Conservation (phyloP, 495 filamentous ascomycete species). For the Hyaloscypha hepaticicola region DNA sequence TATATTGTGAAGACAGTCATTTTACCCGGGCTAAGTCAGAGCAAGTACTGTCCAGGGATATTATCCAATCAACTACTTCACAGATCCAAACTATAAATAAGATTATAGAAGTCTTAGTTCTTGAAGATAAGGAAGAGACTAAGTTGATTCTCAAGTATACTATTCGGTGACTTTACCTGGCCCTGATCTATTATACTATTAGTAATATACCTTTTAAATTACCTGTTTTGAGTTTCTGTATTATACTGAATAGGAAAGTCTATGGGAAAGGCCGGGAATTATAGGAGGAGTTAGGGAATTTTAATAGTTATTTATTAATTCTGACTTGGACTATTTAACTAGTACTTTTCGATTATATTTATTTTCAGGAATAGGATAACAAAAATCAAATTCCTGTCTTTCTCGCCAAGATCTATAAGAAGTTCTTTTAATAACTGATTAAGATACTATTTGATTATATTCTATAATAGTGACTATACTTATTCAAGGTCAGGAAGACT, state of each 20-base stretch:
- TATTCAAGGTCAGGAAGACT: no score
- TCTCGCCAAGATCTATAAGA: conserved; percentile 23
- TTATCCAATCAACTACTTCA: conserved; percentile 12
- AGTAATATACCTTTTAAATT: conserved; percentile 15
- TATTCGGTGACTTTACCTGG: conserved; percentile 20
- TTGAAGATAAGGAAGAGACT: no score
- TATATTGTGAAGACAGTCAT: conserved; percentile 5
- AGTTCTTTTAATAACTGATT: no score
- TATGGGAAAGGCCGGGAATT: conserved; percentile 8
- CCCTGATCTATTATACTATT: conserved; percentile 22
- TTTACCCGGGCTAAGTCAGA: conserved; percentile 1
- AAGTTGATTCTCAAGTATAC: conserved; percentile 17
- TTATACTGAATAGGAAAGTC: conserved; percentile 18
- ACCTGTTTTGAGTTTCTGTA: conserved; percentile 18
- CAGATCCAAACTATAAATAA: no score
- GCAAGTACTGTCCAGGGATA: conserved; percentile 4
- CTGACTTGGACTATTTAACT: no score
- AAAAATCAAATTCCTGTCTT: no score
- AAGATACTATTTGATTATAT: conserved; percentile 21
- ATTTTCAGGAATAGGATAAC: no score
- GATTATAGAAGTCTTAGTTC: no score
- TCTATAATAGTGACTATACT: conserved; percentile 20
- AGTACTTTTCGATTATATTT: no score
- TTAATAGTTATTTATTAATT: conserved; percentile 24
- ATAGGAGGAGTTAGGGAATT: conserved; percentile 21